Evolutionary conservation across 2,329 filamentous ascomycete genomes (phyloP).

Genomic region (Ceratocystis smalleyi): DNA sequence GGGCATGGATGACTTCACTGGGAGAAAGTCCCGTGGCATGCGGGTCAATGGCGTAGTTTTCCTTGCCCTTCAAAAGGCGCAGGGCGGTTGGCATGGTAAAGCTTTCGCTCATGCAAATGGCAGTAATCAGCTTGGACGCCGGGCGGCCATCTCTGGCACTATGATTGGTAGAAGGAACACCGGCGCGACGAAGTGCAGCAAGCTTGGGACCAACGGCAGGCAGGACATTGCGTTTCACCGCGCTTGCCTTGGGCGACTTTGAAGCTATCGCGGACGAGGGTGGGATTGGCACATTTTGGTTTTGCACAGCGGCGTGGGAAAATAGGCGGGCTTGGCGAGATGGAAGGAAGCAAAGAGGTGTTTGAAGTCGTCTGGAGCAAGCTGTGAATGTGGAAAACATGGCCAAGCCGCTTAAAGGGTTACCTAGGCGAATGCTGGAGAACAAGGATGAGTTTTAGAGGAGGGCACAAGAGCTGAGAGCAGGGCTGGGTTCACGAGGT

Average conservation of each 20-base stretch:
- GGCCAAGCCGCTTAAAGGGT: background rate
- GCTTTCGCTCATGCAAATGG: slow-evolving; percentile 46
- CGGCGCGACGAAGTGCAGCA: slow-evolving; percentile 13
- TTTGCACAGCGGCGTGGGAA: background rate
- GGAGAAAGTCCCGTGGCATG: slow-evolving; percentile 45
- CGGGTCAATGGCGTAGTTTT: slow-evolving; percentile 45
- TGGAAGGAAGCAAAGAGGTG: background rate
- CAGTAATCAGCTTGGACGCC: slow-evolving; percentile 29
- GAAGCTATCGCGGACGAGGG: background rate
- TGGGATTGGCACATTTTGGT: background rate
- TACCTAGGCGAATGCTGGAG: background rate
- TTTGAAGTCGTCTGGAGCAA: background rate
- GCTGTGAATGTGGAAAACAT: background rate
- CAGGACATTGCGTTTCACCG: slow-evolving; percentile 2
- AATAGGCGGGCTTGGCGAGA: background rate
- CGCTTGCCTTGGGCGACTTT: slow-evolving; percentile 6
- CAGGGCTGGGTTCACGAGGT: background rate
- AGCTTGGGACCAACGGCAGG: slow-evolving; percentile 8
- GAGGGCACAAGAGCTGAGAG: background rate
- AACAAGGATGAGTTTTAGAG: background rate
- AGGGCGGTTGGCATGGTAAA: slow-evolving; percentile 49
- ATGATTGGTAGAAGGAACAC: background rate
- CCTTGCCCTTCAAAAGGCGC: slow-evolving; percentile 39
- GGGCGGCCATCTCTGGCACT: background rate
- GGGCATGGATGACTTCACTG: slow-evolving; percentile 47